Base-by-base conservation (phyloP, 495 filamentous ascomycete species). In the Sphaerosporella brunnea region DNA sequence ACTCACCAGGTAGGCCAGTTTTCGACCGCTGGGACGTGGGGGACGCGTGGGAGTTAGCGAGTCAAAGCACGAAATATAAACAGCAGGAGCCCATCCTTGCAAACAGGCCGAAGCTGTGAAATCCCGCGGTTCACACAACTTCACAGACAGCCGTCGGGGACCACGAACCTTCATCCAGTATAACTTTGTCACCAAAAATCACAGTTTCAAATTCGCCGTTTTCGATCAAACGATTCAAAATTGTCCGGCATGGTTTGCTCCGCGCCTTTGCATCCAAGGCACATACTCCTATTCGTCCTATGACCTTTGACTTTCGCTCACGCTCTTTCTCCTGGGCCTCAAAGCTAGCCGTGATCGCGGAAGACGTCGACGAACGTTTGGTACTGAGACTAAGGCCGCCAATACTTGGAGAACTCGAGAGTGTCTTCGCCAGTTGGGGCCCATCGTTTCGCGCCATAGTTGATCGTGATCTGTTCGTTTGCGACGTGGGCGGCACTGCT, bases 101-200 rank as follows among this genome's bases (percentile, higher is more conserved):
- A 34, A 36, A 41, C 11, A 20, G 28, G 1, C 35, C 11, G 40
- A 2, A 43, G 39, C 18, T 7, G 13, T 43, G 26, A 47, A 28
- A 36, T 24, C 46, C 44, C 34, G 23, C 48, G 37, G 35, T 8
- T n/a, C n/a, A n/a, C n/a, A n/a, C n/a, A n/a, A n/a, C n/a, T n/a
- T n/a, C 35, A 52, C 49, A 53, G 53, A 20, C 11, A 38, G n/a
- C n/a, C 19, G 4, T 1, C 7, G 35, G 39, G 11, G 39, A 38
- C 20, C 23, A 71, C 59, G 74, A 67, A 65, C 75, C 76, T 70
- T 97, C 90, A 52, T 99, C 90, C 37, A 96, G 68, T 52, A 99
- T 96, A 41, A 93, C 84, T 60, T 99, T 99, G 63, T 99, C 90
- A 28, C 90, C 90, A 66, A 99, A 99, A 2, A 99, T 84, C 26